A percentile compares a stretch with the other conserved stretches of the same genome.
Conservation (phyloP, 345 rosid genomes). For the Lumnitzera littorea region DNA sequence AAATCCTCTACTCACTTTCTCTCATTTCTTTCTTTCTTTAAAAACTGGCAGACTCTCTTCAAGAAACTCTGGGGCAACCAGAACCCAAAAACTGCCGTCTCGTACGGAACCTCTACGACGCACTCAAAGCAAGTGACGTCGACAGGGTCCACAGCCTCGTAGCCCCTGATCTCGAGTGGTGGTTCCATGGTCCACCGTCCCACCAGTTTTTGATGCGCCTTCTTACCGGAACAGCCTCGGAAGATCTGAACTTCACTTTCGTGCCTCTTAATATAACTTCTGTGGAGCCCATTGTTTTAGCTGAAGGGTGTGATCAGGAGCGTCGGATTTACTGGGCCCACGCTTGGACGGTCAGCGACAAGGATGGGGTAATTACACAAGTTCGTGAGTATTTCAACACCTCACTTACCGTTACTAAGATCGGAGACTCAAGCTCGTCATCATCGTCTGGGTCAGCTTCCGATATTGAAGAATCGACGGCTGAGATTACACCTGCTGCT, state of each 20-base stretch:
- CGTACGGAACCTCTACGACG: slow-evolving; percentile 85
- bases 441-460: slow-evolving; percentile 15
- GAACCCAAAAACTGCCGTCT: slow-evolving; percentile 54
- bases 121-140: slow-evolving; percentile 75
- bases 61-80: slow-evolving; percentile 51
- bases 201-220: slow-evolving; percentile 98
- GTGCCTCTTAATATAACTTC: slow-evolving; percentile 36
- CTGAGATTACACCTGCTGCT: slow-evolving; percentile 18
- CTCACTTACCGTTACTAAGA: slow-evolving; percentile 78
- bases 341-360: slow-evolving; percentile 93
- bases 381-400: slow-evolving; percentile 94
- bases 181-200: slow-evolving; percentile 99
- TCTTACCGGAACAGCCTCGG: slow-evolving; percentile 59
- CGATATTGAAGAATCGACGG: slow-evolving; percentile 20
- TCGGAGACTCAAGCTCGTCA: slow-evolving; percentile 28
- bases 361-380: slow-evolving; percentile 93
- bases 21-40: not conserved
- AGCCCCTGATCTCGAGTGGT: slow-evolving; percentile 89
- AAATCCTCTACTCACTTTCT: not conserved
- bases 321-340: slow-evolving; percentile 79
- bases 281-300: slow-evolving; percentile 65
- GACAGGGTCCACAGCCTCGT: slow-evolving; percentile 62
- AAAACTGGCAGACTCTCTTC: slow-evolving; percentile 66
- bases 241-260: slow-evolving; percentile 32
- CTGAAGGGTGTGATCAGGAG: slow-evolving; percentile 67